Conservation (phyloP, 1,139 yeast species). For the Taiozyma sp. region DNA sequence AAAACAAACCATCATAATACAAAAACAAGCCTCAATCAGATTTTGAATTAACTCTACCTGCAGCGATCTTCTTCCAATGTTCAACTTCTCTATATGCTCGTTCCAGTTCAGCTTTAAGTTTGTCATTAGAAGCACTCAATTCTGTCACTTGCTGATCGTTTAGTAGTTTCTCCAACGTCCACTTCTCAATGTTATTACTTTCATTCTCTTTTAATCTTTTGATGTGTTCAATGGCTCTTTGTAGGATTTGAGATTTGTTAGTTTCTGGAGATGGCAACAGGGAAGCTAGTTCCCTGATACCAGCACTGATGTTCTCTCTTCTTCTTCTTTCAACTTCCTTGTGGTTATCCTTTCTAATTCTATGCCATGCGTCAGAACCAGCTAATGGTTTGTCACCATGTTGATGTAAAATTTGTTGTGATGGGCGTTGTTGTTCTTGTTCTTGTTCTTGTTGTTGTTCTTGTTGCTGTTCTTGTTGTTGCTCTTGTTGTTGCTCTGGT, state of each 20-base stretch:
- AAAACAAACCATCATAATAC: neutral
- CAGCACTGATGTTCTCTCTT: conserved; percentile 85
- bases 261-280: conserved; percentile 81
- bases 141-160: conserved; percentile 90
- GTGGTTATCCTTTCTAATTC: conserved; percentile 81
- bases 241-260: conserved; percentile 85
- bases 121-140: conserved; percentile 69
- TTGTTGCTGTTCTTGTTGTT: too few relatives aligned
- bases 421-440: conserved; percentile 15
- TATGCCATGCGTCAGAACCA: conserved; percentile 85
- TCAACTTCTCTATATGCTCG: conserved; percentile 93
- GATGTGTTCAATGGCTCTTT: conserved; percentile 85
- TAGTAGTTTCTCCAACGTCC: conserved; percentile 87
- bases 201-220: conserved; percentile 85
- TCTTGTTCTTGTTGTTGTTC: conserved; percentile 5
- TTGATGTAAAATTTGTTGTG: conserved; percentile 18
- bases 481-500: conserved; percentile 9
- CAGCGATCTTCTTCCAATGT: conserved; percentile 51
- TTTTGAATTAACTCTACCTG: neutral
- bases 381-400: conserved; percentile 36
- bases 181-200: conserved; percentile 81
- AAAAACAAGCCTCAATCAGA: neutral
- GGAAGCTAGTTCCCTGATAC: conserved; percentile 76
- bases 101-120: conserved; percentile 72
- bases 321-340: conserved; percentile 97